Base-by-base conservation (phyloP, 2,329 filamentous ascomycete species). In the Mycocentrospora acerina region DNA sequence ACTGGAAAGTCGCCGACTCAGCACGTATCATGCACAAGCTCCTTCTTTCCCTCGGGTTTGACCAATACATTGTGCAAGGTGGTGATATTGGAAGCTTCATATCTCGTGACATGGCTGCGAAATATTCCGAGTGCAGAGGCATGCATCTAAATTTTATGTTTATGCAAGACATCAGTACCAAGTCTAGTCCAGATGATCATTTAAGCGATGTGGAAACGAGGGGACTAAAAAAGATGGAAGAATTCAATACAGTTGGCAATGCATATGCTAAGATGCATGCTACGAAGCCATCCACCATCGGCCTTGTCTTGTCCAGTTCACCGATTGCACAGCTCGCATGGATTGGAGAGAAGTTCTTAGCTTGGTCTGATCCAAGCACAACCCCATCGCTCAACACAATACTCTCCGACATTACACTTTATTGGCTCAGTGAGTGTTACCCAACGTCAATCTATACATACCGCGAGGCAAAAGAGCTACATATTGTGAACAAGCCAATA, bases 301-400 rank as follows among this genome's bases (percentile, higher is more conserved):
- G 79, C 0, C 67, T 81, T 4, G 74, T 71, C 0, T 59, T 84
- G 1, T 66, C 72, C 3, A 66, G 74, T 4, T 80, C 68, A 24
- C 81, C 81, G 0, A 44, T 83, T 1, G 76, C 78, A 0, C 53
- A 83, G 14, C 68, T 85, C 2, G 71, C 74, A 6, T 85, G 80
- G 74, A 69, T 81, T 17, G 76, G 74, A 4, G 79, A 82, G 48
- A 81, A 81, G 54, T 76, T 77, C 39, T 59, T 78, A 1, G 72
- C 71, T 4, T 82, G 77, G 78, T 66, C 65, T 2, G 77, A 81
- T 43, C 48, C 50, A 0, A 55, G 58, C 13, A 53, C 49, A 0
- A 42, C 47, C 0, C 71, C 71, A 1, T 49, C 62, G 0, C 37
- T 65, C 7, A 57, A 72, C 24, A 66, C 66, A 2, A 75, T 81